A percentile compares a stretch with the other conserved stretches of the same genome.
phyloP scores from a whole-genome alignment of 208 protist species.

The Trichomonas gallinae region DNA sequence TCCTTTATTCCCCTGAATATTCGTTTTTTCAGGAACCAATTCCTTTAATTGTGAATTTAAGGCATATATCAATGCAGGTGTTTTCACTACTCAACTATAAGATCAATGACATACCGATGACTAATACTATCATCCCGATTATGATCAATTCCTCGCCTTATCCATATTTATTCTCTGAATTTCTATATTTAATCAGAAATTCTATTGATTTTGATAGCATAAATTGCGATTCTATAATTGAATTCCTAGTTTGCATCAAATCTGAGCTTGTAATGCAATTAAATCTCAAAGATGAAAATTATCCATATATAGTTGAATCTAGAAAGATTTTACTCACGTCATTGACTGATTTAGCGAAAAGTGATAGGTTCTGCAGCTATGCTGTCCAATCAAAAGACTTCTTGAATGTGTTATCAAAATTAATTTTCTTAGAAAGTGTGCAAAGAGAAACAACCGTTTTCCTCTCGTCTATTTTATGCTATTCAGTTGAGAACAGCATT shows the following conservation, averaged over 20 bases:
- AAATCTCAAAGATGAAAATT: neutral
- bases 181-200: neutral
- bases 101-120: neutral
- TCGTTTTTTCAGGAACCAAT: neutral
- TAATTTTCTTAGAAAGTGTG: neutral
- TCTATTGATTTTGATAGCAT: neutral
- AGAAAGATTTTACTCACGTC: neutral
- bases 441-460: neutral
- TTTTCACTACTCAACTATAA: neutral
- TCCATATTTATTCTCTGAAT: neutral
- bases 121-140: neutral
- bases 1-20: neutral
- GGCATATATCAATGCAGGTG: neutral
- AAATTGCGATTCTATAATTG: neutral
- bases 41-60: neutral
- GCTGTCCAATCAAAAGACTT: neutral
- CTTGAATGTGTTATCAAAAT: neutral
- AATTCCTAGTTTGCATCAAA: neutral
- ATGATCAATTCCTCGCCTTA: neutral
- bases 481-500: neutral
- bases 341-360: neutral
- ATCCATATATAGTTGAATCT: neutral
- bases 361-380: neutral
- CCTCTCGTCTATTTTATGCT: neutral
- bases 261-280: neutral